These are phyloP conservation scores for Aschersonia sp. DNA, from an alignment of 2,329 filamentous ascomycete species.

Conservation along the genomic window DNA sequence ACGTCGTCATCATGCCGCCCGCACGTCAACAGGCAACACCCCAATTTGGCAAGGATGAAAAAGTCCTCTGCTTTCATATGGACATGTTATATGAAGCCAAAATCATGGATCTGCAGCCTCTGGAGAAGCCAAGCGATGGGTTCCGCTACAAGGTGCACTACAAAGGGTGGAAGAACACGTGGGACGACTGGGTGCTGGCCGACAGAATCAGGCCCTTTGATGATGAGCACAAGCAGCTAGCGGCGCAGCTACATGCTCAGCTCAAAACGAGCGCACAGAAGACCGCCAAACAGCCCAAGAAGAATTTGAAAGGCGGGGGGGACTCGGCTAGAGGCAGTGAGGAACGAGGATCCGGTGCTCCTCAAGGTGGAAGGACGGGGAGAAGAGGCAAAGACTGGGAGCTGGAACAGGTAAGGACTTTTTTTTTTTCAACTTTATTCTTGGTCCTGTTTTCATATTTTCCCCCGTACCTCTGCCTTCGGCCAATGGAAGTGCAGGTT, in stretches of 20 bases:
- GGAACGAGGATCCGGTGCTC: constrained; percentile 51
- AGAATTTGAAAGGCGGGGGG: constrained; percentile 21
- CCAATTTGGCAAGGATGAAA: constrained; percentile 65
- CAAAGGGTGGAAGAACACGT: constrained; percentile 99
- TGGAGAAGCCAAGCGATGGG: constrained; percentile 53
- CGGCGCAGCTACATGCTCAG: constrained; percentile 56
- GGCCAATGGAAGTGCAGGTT: too few relatives aligned
- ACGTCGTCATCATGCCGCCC: constrained; percentile 21
- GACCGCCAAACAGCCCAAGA: constrained; percentile 39
- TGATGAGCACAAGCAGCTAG: constrained; percentile 87
- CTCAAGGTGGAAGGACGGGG: constrained; percentile 50
- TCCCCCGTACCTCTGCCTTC: neutral
- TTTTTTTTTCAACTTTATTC: constrained; percentile 2
- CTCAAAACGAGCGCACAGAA: constrained; percentile 44
- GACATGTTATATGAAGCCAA: constrained; percentile 97
- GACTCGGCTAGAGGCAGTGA: constrained; percentile 57
- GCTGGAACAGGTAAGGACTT: constrained; percentile 55
- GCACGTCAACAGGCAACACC: constrained; percentile 27
- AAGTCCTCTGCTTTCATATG: constrained; percentile 91
- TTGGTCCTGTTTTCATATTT: neutral
- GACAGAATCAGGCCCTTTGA: constrained; percentile 90
- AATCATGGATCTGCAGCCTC: constrained; percentile 62
- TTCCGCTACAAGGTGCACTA: constrained; percentile 92
- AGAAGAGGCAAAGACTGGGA: constrained; percentile 69
- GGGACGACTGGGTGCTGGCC: constrained; percentile 96